A percentile compares a stretch with the other conserved stretches of the same genome.
Conservation (phyloP, 2,329 filamentous ascomycete species). For the Cryphonectria japonica region DNA sequence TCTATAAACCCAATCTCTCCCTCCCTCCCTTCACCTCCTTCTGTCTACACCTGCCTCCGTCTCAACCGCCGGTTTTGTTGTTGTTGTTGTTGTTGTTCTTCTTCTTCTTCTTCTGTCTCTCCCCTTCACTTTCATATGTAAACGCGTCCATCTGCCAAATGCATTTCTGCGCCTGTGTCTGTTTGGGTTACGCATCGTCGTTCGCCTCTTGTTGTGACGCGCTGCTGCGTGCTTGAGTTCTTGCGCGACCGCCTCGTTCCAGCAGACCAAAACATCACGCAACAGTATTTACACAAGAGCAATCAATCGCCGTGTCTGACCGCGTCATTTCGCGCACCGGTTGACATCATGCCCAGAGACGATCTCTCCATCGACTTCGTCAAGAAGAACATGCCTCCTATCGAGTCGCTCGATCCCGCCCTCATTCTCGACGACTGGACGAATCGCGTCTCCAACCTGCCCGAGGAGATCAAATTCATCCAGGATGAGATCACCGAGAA, state of each 20-base stretch:
- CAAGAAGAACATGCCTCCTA: constrained; percentile 63
- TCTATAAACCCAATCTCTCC: constrained; percentile 7
- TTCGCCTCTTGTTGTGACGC: constrained; percentile 12
- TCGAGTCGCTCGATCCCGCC: constrained; percentile 65
- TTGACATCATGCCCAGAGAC: constrained; percentile 76
- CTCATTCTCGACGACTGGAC: constrained; percentile 80
- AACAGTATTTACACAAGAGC: constrained; percentile 30
- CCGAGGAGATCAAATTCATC: constrained; percentile 80
- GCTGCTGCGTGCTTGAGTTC: constrained; percentile 12
- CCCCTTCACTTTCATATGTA: constrained; percentile 4
- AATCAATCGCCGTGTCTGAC: constrained; percentile 17
- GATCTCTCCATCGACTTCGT: constrained; percentile 72
- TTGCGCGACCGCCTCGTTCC: constrained; percentile 6
- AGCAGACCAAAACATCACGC: constrained; percentile 13
- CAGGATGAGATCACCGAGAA: constrained; percentile 84
- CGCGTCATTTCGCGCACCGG: constrained; percentile 34
- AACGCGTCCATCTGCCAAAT: constrained; percentile 2
- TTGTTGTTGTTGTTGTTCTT: not conserved
- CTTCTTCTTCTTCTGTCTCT: not conserved
- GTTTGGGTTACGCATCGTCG: constrained; percentile 9
- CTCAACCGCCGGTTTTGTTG: not conserved
- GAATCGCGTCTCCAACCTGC: constrained; percentile 75
- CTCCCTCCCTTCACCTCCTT: constrained; percentile 20
- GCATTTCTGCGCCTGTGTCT: constrained; percentile 11
- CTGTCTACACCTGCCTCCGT: constrained; percentile 26